Evolutionary conservation across 2,329 filamentous ascomycete species (phyloP).

Genomic region (Didymella exigua): DNA sequence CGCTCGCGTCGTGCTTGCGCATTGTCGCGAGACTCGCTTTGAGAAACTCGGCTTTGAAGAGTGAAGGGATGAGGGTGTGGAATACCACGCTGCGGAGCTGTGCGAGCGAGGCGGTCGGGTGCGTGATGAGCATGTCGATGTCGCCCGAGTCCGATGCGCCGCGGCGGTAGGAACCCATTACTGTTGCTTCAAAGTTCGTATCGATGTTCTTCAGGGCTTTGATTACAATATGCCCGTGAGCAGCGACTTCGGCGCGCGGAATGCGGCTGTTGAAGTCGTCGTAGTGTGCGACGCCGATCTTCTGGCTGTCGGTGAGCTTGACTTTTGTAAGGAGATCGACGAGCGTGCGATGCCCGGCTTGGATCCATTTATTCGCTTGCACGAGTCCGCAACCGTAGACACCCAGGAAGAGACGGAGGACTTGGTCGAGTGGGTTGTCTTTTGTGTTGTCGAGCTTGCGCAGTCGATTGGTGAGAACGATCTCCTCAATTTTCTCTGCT

Average conservation of each 20-base stretch:
- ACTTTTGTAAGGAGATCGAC: constrained; percentile 69
- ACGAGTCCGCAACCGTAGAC: constrained; percentile 78
- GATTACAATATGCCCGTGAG: constrained; percentile 69
- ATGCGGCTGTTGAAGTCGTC: constrained; percentile 80
- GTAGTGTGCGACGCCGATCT: constrained; percentile 78
- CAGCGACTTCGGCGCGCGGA: constrained; percentile 74
- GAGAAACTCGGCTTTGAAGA: constrained; percentile 70
- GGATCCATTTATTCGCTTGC: constrained; percentile 77
- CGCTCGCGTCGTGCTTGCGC: constrained; percentile 54
- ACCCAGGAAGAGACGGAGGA: constrained; percentile 72
- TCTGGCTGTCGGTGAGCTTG: constrained; percentile 71
- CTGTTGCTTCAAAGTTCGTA: constrained; percentile 67
- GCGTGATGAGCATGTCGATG: constrained; percentile 84
- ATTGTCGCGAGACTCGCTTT: constrained; percentile 69
- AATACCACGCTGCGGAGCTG: constrained; percentile 69
- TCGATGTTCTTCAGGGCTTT: constrained; percentile 66
- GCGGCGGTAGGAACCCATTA: constrained; percentile 84
- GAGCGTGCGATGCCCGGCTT: constrained; percentile 74
- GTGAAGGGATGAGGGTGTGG: constrained; percentile 63
- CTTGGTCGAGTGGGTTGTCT: constrained; percentile 67
- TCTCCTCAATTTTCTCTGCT: constrained; percentile 88
- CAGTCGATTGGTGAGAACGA: constrained; percentile 74
- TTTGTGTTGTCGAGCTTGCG: constrained; percentile 73
- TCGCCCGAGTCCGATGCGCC: constrained; percentile 77
- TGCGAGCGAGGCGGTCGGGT: constrained; percentile 58